A percentile compares a stretch with the other conserved stretches of the same genome.
Evolutionary conservation across 164 flowering plant genomes (phyloP).

Genomic region (Macadamia tetraphylla): DNA sequence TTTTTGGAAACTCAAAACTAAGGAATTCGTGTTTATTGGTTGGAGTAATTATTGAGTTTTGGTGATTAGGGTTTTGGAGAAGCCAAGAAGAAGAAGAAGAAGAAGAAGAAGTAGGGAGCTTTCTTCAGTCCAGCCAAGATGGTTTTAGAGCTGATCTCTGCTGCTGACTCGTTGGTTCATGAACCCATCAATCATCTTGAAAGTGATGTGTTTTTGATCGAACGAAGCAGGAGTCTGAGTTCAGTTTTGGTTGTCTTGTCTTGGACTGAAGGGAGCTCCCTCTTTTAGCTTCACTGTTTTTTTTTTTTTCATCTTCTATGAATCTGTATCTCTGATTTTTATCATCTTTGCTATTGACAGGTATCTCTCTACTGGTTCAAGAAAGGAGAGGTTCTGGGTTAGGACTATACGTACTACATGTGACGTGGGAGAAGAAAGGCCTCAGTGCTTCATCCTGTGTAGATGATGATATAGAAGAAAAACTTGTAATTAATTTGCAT

Average conservation of each 20-base stretch:
- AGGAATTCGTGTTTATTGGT: neutral
- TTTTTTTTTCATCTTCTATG: too few relatives aligned
- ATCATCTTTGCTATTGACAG: too few relatives aligned
- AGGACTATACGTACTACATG: too few relatives aligned
- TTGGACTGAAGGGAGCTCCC: conserved; percentile 49
- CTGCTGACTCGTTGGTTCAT: conserved; percentile 40
- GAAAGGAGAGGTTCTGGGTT: too few relatives aligned
- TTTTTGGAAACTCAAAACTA: neutral
- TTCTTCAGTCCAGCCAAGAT: conserved; percentile 30
- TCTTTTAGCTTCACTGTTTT: neutral
- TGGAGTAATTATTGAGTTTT: neutral
- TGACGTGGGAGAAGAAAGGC: too few relatives aligned
- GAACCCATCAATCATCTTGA: conserved; percentile 20
- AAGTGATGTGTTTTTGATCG: conserved; percentile 22
- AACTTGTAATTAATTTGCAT: too few relatives aligned
- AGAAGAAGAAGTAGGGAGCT: conserved; percentile 15
- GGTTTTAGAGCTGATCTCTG: conserved; percentile 14
- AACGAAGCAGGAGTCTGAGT: conserved; percentile 33
- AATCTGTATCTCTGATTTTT: too few relatives aligned
- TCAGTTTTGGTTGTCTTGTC: conserved; percentile 20
- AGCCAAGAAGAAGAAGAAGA: neutral
- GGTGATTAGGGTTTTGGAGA: conserved; percentile 1
- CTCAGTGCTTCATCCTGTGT: too few relatives aligned
- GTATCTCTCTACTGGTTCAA: too few relatives aligned
- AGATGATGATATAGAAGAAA: too few relatives aligned